Conservation (phyloP, 2,329 filamentous ascomycete species). For the Tympanopsis confertula region DNA sequence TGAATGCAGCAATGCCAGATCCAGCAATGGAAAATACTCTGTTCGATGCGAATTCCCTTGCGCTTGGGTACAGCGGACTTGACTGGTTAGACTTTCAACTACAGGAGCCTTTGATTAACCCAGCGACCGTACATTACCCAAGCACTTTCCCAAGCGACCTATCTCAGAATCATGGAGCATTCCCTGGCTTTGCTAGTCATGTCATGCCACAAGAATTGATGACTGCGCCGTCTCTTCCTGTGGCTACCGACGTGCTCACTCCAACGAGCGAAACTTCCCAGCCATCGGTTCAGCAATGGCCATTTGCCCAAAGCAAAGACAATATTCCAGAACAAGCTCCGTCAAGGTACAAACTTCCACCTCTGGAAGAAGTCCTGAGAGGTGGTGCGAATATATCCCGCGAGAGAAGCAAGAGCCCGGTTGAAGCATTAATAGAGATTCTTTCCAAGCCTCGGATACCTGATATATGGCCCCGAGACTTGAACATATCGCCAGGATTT, state of each 20-base stretch:
- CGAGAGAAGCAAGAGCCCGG: neutral
- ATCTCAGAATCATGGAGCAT: too few species aligned
- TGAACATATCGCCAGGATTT: slow-evolving; percentile 7
- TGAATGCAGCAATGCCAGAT: too few species aligned
- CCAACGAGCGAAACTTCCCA: too few species aligned
- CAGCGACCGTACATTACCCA: too few species aligned
- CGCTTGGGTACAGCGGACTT: slow-evolving; percentile 7
- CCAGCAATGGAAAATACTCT: too few species aligned
- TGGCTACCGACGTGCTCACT: too few species aligned
- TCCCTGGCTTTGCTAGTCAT: too few species aligned
- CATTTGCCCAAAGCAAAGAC: slow-evolving; percentile 9
- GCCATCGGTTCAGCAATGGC: slow-evolving; percentile 5
- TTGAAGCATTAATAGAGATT: slow-evolving; percentile 9
- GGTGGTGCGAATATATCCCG: slow-evolving; percentile 2
- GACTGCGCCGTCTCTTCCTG: too few species aligned
- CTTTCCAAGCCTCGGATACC: slow-evolving; percentile 11
- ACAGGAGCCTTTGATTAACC: slow-evolving; percentile 4
- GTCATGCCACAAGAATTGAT: too few species aligned
- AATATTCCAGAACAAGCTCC: slow-evolving; percentile 4
- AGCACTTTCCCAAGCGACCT: too few species aligned
- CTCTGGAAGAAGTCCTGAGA: slow-evolving; percentile 10
- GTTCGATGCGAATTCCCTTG: too few species aligned
- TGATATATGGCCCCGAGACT: slow-evolving; percentile 3
- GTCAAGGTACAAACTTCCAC: too few species aligned
- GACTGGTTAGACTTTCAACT: slow-evolving; percentile 11